A percentile compares a stretch with the other conserved stretches of the same genome.
These are phyloP conservation scores for Wallacemonas rigidus DNA, from an alignment of 208 protist species.

Conservation along the genomic window DNA sequence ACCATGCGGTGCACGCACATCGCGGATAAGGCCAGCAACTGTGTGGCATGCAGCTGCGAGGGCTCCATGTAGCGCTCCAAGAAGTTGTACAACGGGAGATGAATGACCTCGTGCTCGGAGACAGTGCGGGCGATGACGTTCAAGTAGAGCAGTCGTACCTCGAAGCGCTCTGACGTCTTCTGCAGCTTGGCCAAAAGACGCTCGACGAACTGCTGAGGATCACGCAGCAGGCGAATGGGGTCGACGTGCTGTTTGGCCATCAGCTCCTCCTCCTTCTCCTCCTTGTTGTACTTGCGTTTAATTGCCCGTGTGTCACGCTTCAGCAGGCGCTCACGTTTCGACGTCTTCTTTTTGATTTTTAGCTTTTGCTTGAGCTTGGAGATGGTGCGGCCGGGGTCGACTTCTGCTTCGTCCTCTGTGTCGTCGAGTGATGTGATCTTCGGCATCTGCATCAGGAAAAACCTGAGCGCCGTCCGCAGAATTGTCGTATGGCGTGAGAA, in stretches of 20 bases:
- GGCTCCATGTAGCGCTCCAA: slow-evolving; percentile 97
- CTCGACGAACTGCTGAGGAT: slow-evolving; percentile 96
- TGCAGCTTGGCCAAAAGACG: slow-evolving; percentile 93
- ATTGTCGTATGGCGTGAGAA: slow-evolving; percentile 94
- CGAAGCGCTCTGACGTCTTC: slow-evolving; percentile 93
- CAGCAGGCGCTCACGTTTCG: slow-evolving; percentile 84
- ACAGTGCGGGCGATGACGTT: slow-evolving; percentile 96
- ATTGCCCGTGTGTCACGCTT: slow-evolving; percentile 71
- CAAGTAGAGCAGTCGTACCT: slow-evolving; percentile 95
- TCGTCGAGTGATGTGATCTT: slow-evolving; percentile 80
- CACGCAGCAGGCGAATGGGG: slow-evolving; percentile 95
- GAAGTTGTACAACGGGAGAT: slow-evolving; percentile 97
- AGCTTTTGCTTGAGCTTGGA: slow-evolving; percentile 92
- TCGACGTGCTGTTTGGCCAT: slow-evolving; percentile 90
- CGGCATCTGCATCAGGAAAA: slow-evolving; percentile 94
- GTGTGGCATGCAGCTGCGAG: slow-evolving; percentile 95
- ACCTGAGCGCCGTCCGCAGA: slow-evolving; percentile 93
- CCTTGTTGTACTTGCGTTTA: slow-evolving; percentile 85
- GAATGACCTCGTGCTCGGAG: slow-evolving; percentile 93
- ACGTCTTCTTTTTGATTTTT: slow-evolving; percentile 93
- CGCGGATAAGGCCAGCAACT: slow-evolving; percentile 93
- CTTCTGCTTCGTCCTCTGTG: slow-evolving; percentile 57
- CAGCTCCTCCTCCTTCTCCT: slow-evolving; percentile 75
- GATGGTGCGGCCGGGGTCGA: slow-evolving; percentile 80
- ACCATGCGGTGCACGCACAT: slow-evolving; percentile 96